phyloP scores from a whole-genome alignment of 73 alveolate species.

The Urostyla sp. region DNA sequence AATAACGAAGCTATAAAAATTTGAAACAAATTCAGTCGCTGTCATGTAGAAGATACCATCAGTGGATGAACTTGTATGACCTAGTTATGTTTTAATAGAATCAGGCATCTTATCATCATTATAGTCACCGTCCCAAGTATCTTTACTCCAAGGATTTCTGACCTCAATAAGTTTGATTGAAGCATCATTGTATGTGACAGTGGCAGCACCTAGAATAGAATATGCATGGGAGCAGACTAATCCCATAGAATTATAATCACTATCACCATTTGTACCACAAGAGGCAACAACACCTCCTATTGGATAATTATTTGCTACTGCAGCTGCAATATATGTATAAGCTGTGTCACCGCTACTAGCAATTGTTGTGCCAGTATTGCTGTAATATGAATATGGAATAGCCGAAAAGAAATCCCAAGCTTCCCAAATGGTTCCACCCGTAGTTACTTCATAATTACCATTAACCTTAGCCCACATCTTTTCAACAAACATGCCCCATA shows the following conservation, averaged over 20 bases:
- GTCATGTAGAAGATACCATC: constrained; percentile 42
- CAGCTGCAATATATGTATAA: not conserved
- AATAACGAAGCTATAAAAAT: constrained; percentile 23
- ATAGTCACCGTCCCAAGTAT: constrained; percentile 39
- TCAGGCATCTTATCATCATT: constrained; percentile 32
- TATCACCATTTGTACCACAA: not conserved
- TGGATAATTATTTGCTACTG: not conserved
- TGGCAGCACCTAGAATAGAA: not conserved
- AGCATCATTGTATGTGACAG: constrained; percentile 11
- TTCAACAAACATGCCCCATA: constrained; percentile 20
- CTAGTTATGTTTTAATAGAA: constrained; percentile 16
- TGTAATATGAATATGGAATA: not conserved
- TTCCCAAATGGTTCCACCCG: not conserved
- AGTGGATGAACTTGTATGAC: not conserved
- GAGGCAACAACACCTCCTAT: constrained; percentile 47
- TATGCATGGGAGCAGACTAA: constrained; percentile 41
- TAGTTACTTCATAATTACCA: constrained; percentile 40
- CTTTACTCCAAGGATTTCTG: constrained; percentile 53
- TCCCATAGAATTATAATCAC: not conserved
- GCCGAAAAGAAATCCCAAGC: not conserved
- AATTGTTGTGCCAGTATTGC: not conserved
- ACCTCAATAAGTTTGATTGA: not conserved
- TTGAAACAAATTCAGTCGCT: constrained; percentile 1
- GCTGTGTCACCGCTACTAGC: not conserved
- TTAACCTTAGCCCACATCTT: constrained; percentile 35